Percentiles rank a stretch among this genome's conserved stretches.
Conservation (phyloP, 306 rosid species). For the Sicyos baderoa region DNA sequence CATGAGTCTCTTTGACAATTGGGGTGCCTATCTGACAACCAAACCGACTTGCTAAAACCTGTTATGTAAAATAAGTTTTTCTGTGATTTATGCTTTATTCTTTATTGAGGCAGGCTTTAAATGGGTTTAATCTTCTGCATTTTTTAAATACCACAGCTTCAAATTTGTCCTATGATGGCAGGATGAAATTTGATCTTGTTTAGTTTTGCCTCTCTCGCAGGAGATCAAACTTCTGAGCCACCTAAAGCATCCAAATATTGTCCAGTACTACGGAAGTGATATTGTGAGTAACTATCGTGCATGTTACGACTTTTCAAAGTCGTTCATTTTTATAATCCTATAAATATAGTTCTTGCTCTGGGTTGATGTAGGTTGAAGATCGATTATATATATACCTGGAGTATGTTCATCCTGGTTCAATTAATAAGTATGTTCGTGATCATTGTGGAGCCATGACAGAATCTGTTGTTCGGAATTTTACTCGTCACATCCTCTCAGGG, state of each 20-base stretch:
- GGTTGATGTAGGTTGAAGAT: constrained; percentile 55
- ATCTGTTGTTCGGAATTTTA: constrained; percentile 80
- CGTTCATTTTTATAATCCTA: not conserved
- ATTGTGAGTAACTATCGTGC: constrained; percentile 50
- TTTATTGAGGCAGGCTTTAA: constrained; percentile 9
- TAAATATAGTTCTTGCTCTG: constrained; percentile 16
- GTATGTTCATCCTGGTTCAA: constrained; percentile 92
- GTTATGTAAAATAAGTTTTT: constrained; percentile 2
- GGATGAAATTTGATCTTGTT: constrained; percentile 10
- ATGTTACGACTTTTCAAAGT: constrained; percentile 21
- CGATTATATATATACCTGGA: constrained; percentile 79
- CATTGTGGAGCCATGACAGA: constrained; percentile 94
- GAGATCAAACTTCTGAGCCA: constrained; percentile 89
- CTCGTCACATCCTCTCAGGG: constrained; percentile 91
- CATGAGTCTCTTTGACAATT: not conserved
- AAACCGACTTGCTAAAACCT: not conserved
- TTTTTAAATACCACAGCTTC: constrained; percentile 2
- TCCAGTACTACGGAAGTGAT: constrained; percentile 91
- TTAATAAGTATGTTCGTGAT: constrained; percentile 78
- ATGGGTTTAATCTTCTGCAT: constrained; percentile 1
- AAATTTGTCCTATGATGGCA: not conserved
- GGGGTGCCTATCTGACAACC: not conserved
- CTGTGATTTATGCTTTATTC: not conserved
- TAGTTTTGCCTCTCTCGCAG: constrained; percentile 35
- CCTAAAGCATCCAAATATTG: constrained; percentile 81